phyloP scores from a whole-genome alignment of 805 yeast species.

The Jamesozyma piceae region DNA sequence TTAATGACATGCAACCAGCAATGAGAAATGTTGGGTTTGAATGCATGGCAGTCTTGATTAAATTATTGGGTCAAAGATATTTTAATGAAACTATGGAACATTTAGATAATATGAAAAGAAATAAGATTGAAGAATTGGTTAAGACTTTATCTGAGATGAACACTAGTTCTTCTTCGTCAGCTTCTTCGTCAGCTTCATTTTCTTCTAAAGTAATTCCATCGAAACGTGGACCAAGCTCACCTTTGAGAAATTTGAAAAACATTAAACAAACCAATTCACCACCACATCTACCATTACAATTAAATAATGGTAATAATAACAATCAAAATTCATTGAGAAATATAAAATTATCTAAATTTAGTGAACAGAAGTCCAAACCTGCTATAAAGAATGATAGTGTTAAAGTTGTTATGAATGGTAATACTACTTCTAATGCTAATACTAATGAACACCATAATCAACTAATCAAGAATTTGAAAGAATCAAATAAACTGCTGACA shows the following conservation, averaged over 20 bases:
- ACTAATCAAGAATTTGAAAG: not conserved
- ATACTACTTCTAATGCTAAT: not conserved
- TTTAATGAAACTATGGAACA: conserved; percentile 43
- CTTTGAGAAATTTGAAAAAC: conserved; percentile 38
- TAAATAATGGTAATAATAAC: too few species aligned
- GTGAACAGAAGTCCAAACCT: not conserved
- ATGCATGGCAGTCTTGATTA: conserved; percentile 72
- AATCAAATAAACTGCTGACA: not conserved
- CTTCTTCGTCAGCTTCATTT: not conserved
- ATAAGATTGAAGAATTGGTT: conserved; percentile 4
- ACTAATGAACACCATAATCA: not conserved
- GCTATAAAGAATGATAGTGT: not conserved
- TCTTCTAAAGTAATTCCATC: conserved; percentile 39
- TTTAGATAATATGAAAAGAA: conserved; percentile 5
- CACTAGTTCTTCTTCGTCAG: too few species aligned
- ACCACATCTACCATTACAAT: too few species aligned
- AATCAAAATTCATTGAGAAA: conserved; percentile 1
- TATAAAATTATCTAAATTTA: conserved; percentile 1
- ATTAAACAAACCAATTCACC: not conserved
- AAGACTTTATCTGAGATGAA: not conserved
- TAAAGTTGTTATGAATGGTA: too few species aligned
- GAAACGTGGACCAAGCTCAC: conserved; percentile 64
- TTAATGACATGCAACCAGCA: conserved; percentile 76
- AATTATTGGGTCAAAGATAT: conserved; percentile 68
- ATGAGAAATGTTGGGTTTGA: conserved; percentile 72